phyloP scores from a whole-genome alignment of 176 grass and related monocot genomes.

The Oryza rufipogon region DNA sequence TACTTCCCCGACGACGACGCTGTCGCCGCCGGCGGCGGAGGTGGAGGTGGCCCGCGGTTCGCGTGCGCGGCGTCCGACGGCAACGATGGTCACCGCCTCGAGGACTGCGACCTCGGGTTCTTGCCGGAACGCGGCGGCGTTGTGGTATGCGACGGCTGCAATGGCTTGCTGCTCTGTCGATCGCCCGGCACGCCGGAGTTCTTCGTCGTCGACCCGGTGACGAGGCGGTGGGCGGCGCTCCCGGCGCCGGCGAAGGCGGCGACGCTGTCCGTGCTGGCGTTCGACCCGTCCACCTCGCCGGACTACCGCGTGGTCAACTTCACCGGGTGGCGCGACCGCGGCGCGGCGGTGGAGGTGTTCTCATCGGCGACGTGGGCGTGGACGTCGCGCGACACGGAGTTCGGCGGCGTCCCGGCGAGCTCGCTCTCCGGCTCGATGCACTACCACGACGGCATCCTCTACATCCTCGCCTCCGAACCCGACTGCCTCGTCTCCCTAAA shows the following conservation, averaged over 20 bases:
- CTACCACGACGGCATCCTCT: conserved; percentile 50
- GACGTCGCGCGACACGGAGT: conserved; percentile 31
- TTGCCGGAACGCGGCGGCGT: conserved; percentile 23
- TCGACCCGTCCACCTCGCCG: conserved; percentile 40
- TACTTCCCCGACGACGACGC: conserved; percentile 37
- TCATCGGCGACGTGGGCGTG: conserved; percentile 54
- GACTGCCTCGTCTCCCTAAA: conserved; percentile 47
- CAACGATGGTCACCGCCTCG: neutral
- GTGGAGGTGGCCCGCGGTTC: conserved; percentile 33
- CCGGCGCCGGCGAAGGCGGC: conserved; percentile 38
- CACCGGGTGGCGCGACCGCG: conserved; percentile 43
- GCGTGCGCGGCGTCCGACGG: conserved; percentile 8
- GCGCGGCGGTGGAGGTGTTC: conserved; percentile 60
- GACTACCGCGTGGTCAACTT: conserved; percentile 63
- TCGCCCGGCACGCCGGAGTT: conserved; percentile 4
- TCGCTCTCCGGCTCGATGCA: conserved; percentile 47
- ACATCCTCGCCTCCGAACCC: conserved; percentile 49
- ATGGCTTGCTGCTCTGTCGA: conserved; percentile 62
- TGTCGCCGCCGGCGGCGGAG: neutral
- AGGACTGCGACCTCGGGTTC: conserved; percentile 40
- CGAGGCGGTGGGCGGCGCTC: conserved; percentile 46
- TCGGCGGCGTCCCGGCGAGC: conserved; percentile 36
- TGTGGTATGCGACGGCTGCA: conserved; percentile 51
- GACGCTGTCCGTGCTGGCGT: conserved; percentile 56
- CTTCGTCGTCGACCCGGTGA: conserved; percentile 59